Base-by-base conservation (phyloP, 495 filamentous ascomycete species). In the Pyrenopolyporus hunteri region DNA sequence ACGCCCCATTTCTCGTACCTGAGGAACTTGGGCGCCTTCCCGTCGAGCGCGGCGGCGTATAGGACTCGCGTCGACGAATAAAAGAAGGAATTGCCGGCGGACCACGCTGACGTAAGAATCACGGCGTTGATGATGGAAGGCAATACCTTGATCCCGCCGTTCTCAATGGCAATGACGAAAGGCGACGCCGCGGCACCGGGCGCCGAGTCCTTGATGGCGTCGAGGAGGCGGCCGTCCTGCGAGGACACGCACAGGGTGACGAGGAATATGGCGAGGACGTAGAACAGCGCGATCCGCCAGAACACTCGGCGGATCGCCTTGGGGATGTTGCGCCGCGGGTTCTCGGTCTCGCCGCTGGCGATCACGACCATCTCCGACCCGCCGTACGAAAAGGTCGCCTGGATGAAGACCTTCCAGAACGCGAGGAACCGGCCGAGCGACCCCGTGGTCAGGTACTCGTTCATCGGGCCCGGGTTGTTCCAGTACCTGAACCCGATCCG, bases 301-400 rank as follows among this genome's bases (percentile, higher is more conserved):
- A 89, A 89, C 3, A 88, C 87, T 59, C 87, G 85, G 55, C 82
- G 82, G 52, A 89, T 86, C 0, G 87, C 88, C 11, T 82, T 80
- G 0, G 88, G 88, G n/a, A 91, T 85, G 22, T 86, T 87, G 66
- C 84, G 82, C 58, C 86, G 77, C 2, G 88, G 88, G 58, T 91
- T 89, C 48, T 84, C 78, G 4, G 88, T 89, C 75, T 92, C 89
- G 42, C 85, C 87, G 1, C 88, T 87, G 4, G 89, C 88, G 59
- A 92, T 82, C 26, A 83, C 84, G 2, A 84, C 76, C 51, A 78
- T 81, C 64, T 82, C 78, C 6, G 83, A 78, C 3, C 83, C 84
- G 1, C 82, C 77, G 51, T 84, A 87, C 0, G 74, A 77, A 64
- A 84, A 87, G 0, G 83, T 82, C 1, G 84, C 84, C 35, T 82